phyloP scores from a whole-genome alignment of 176 grass and related monocot species.

The Triticum dicoccoides region DNA sequence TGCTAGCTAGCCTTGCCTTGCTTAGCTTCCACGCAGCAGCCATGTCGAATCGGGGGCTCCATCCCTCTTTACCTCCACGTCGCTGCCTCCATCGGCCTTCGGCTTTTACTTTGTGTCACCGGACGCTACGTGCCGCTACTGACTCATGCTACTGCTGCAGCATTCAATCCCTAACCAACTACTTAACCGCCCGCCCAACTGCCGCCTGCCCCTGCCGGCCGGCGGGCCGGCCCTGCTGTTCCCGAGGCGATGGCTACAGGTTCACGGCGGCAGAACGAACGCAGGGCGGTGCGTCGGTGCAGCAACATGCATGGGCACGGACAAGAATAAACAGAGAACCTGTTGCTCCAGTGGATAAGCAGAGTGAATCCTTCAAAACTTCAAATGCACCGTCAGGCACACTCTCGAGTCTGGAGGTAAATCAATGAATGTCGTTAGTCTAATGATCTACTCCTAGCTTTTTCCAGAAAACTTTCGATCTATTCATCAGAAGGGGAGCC shows the following conservation, averaged over 20 bases:
- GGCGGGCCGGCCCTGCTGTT: not conserved
- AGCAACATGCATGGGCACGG: not conserved
- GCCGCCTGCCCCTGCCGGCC: not conserved
- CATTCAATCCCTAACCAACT: slow-evolving; percentile 14
- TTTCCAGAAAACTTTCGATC: too few species aligned
- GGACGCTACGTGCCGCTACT: not conserved
- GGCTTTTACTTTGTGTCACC: not conserved
- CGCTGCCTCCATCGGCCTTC: too few species aligned
- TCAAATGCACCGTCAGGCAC: too few species aligned
- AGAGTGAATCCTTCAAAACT: too few species aligned
- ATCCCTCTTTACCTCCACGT: too few species aligned
- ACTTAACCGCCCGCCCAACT: not conserved
- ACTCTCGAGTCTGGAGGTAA: not conserved
- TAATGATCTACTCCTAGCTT: too few species aligned
- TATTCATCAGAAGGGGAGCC: too few species aligned
- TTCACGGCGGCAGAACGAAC: not conserved
- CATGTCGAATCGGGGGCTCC: too few species aligned
- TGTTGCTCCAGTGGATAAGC: too few species aligned
- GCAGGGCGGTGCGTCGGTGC: not conserved
- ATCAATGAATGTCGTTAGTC: not conserved
- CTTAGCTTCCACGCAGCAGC: not conserved
- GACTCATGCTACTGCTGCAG: not conserved
- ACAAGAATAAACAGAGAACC: not conserved
- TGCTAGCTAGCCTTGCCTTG: not conserved
- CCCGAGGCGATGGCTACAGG: slow-evolving; percentile 19